Percentiles rank a stretch among this genome's conserved stretches.
These are phyloP conservation scores for Coleophoma crateriformis DNA, from an alignment of 2,329 filamentous ascomycete species.

Conservation along the genomic window DNA sequence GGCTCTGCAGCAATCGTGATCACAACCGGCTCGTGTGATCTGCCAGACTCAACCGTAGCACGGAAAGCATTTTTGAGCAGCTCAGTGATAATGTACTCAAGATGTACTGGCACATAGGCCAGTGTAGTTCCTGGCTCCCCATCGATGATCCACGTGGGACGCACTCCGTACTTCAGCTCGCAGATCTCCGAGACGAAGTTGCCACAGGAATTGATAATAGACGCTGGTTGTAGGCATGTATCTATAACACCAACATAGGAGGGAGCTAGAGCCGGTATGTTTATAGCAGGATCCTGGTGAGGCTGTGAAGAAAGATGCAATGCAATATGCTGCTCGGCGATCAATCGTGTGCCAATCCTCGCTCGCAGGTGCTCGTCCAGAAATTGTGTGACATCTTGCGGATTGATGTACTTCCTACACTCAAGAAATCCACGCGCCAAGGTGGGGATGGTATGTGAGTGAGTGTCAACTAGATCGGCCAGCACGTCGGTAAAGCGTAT, in stretches of 20 bases:
- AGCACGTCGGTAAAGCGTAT: conserved; percentile 88
- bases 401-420: conserved; percentile 82
- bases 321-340: conserved; percentile 95
- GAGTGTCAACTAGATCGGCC: conserved; percentile 90
- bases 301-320: conserved; percentile 73
- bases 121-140: conserved; percentile 86
- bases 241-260: conserved; percentile 95
- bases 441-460: conserved; percentile 89
- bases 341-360: conserved; percentile 86
- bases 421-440: conserved; percentile 91
- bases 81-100: conserved; percentile 97
- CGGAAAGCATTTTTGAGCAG: conserved; percentile 95
- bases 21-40: conserved; percentile 75
- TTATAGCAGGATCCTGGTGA: conserved; percentile 53
- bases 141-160: conserved; percentile 74
- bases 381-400: conserved; percentile 80
- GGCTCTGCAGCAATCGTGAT: conserved; percentile 78
- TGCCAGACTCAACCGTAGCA: conserved; percentile 81
- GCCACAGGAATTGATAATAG: conserved; percentile 78
- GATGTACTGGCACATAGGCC: conserved; percentile 89
- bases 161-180: conserved; percentile 89
- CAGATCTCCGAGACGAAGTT: conserved; percentile 93
- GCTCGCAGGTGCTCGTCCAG: conserved; percentile 91
- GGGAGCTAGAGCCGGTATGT: conserved; percentile 40
- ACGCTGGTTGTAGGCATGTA: conserved; percentile 76